Conservation (phyloP, 148 eudicot genomes). For the Chenopodium berlandieri region DNA sequence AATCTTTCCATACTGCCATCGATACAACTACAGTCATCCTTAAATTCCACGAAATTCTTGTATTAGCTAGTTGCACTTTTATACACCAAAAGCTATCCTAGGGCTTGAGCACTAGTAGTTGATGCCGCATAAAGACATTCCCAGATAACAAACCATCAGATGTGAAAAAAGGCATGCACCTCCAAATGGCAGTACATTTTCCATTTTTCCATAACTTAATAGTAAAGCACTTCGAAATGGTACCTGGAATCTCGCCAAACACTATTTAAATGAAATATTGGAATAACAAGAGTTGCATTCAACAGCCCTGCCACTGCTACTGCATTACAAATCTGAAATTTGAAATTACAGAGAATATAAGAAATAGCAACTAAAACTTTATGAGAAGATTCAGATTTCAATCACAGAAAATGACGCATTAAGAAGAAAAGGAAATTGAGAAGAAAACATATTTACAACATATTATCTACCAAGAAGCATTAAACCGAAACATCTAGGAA, state of each 20-base stretch:
- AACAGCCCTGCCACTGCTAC: slow-evolving; percentile 95
- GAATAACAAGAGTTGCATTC: slow-evolving; percentile 96
- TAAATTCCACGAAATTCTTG: not conserved
- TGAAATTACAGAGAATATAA: slow-evolving; percentile 17
- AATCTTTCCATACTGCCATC: not conserved
- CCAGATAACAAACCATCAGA: not conserved
- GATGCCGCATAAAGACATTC: no score
- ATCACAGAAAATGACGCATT: not conserved
- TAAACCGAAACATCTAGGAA: not conserved
- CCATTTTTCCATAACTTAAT: not conserved
- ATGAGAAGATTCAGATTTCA: slow-evolving; percentile 2
- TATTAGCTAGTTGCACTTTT: not conserved
- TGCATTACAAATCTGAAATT: slow-evolving; percentile 88
- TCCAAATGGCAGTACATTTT: not conserved
- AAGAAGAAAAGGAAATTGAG: not conserved
- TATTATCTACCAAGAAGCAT: not conserved
- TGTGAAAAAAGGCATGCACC: not conserved
- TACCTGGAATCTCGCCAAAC: slow-evolving; percentile 99
- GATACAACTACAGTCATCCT: not conserved
- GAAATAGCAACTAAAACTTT: not conserved
- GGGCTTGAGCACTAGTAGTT: no score
- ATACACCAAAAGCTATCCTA: not conserved
- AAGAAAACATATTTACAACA: not conserved
- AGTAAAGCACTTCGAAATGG: slow-evolving; percentile 1
- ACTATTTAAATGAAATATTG: slow-evolving; percentile 89